Base-by-base conservation (phyloP, 2,329 filamentous ascomycete genomes). In the Clarireedia monteithiana region DNA sequence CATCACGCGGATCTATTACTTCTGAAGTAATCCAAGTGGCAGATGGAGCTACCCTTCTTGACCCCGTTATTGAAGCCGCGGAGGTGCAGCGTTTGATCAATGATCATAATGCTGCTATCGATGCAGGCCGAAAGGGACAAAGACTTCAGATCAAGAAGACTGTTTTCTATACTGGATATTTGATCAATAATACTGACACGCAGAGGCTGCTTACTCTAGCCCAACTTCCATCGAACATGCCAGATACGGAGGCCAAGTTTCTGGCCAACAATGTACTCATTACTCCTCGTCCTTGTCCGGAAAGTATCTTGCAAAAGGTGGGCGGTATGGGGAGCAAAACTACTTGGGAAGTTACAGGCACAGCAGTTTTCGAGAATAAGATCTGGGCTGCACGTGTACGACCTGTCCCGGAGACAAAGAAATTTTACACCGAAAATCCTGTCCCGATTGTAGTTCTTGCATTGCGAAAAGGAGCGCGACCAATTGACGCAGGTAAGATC, bases 211-310 rank as follows among this genome's bases (percentile, higher is more conserved):
- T 88, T 55, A 79, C 80, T 5, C 77, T 95, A n/a, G 83, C 85
- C 30, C 72, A 83, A 51, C 74, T 89, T 20, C 85, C 86, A 4
- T 67, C 75, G 4, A 78, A 80, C 57, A 74, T 84, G 53, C 77
- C 83, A 27, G 83, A 87, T 50, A 78, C 81, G 52, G 89, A 95
- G 51, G 75, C 96, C 61, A 90, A 89, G 61, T 82, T 84, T 59
- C 85, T 96, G 64, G 91, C 86, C 47, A 96, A 95, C 72, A 92
- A 86, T 71, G 91, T 99, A 64, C 79, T 96, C 65, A 97, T 99
- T 67, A 88, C 86, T 39, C 86, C 90, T 1, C 84, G 88, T 10
- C 84, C 87, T 0, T 89, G 87, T 50, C 83, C 87, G 2, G 77
- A 80, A 50, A 81, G 78, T 61, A 85, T 95, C 23, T 74, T 96